Evolutionary conservation across 2,329 filamentous ascomycete genomes (phyloP), one percentile per base, ranked within the genome.

Genomic region (Colletotrichum caudatum): DNA sequence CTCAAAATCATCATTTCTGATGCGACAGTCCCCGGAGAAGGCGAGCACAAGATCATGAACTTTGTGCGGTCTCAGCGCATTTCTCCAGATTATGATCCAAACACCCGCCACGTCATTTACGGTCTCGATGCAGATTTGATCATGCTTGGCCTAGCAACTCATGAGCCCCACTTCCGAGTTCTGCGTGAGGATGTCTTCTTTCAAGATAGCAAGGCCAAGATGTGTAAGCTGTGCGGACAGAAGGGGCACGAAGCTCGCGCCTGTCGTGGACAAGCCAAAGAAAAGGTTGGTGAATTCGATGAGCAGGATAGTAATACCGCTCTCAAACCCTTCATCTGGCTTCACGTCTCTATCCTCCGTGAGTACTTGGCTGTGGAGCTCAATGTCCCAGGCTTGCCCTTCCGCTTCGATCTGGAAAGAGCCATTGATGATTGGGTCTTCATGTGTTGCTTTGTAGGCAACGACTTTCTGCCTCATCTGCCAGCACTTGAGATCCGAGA

Each of bases 11-110:
- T 99, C 81, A 98, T 99, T 76, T 99, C 96, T 11, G 96, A 99
- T 85, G 95, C 96, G 65, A 98, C 95, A 51, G 95, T 99, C 50
- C 96, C 96, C 66, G 96, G 96, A 79, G 96, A 99, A 84, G 96
- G 96, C 80, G 96, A 99, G 84, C 96, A 99, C 82, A 99, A 99
- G 83, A 98, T 99, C 79, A 99, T 99, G 96, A 92, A 96, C 76
- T 99, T 98, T 80, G 90, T 99, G 75, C 92, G 96, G 77, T 97
- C 95, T 48, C 97, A 99, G 82, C 91, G 96, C 77, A 90, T 93
- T 61, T 96, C 94, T 64, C 92, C 95, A 6, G 92, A 97, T 74
- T 94, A 99, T 81, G 92, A 99, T 78, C 96, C 96, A 33, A 98
- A 99, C 81, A 98, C 96, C 29, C 93, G 93, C 73, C 96, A 99